phyloP scores from a whole-genome alignment of 352 stramenopile species.

The Phytophthora kernoviae region DNA sequence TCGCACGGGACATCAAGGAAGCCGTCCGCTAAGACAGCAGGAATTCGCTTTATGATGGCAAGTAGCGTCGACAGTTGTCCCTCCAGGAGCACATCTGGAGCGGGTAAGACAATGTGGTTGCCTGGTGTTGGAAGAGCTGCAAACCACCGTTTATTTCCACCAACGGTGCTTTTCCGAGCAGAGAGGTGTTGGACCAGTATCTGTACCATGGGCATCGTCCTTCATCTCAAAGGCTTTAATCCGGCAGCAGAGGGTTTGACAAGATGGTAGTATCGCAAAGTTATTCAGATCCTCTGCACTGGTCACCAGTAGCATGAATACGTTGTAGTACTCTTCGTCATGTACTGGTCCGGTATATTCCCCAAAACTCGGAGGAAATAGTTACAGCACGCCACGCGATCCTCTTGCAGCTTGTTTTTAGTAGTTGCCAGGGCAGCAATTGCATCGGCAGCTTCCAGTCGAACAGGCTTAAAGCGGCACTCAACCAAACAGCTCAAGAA shows the following conservation, averaged over 20 bases:
- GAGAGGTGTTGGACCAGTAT: slow-evolving; percentile 2
- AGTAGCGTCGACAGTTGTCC: slow-evolving; percentile 64
- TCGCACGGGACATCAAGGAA: slow-evolving; percentile 44
- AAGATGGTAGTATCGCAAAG: slow-evolving; percentile 54
- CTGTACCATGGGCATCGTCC: slow-evolving; percentile 16
- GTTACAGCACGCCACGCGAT: slow-evolving; percentile 48
- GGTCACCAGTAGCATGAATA: slow-evolving; percentile 63
- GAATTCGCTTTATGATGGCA: slow-evolving; percentile 62
- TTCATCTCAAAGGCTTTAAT: slow-evolving; percentile 51
- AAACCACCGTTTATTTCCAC: slow-evolving; percentile 12
- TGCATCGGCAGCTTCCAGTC: slow-evolving; percentile 46
- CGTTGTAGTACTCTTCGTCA: slow-evolving; percentile 68
- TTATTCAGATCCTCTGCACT: slow-evolving; percentile 45
- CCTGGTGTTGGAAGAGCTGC: slow-evolving; percentile 2
- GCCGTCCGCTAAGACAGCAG: slow-evolving; percentile 49
- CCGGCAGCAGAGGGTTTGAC: slow-evolving; percentile 51
- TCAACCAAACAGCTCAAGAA: slow-evolving; percentile 53
- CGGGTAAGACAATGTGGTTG: slow-evolving; percentile 17
- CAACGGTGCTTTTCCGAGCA: slow-evolving; percentile 14
- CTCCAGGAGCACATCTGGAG: slow-evolving; percentile 52
- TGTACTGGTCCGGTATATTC: slow-evolving; percentile 45
- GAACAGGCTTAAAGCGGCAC: slow-evolving; percentile 52
- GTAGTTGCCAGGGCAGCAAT: slow-evolving; percentile 50
- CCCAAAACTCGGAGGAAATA: slow-evolving; percentile 58
- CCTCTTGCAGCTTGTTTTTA: slow-evolving; percentile 49